A percentile compares a stretch with the other conserved stretches of the same genome.
These are phyloP conservation scores for Deakozyma indianensis DNA, from an alignment of 805 yeast species.

Conservation along the genomic window DNA sequence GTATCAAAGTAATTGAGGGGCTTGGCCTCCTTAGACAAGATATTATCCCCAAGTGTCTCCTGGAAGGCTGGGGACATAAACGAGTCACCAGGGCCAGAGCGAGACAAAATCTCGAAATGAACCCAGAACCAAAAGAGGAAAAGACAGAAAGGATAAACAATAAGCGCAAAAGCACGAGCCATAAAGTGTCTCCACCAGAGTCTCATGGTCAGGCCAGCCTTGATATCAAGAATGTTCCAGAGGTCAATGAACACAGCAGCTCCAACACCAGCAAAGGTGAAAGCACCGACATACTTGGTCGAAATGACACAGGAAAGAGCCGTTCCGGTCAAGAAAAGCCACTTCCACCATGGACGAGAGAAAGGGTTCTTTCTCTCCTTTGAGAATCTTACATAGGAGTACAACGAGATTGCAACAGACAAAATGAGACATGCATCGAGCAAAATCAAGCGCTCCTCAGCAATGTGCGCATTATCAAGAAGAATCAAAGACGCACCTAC, in stretches of 20 bases:
- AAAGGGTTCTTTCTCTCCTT: slow-evolving; percentile 57
- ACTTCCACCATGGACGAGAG: slow-evolving; percentile 62
- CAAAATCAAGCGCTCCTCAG: slow-evolving; percentile 80
- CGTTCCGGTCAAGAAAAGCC: slow-evolving; percentile 77
- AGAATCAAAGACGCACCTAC: slow-evolving; percentile 63
- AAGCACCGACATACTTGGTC: slow-evolving; percentile 90
- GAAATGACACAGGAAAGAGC: slow-evolving; percentile 84
- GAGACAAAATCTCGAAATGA: slow-evolving; percentile 68
- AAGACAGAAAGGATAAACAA: slow-evolving; percentile 66
- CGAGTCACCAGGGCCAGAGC: slow-evolving; percentile 90
- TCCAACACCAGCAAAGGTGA: slow-evolving; percentile 82
- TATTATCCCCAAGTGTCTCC: slow-evolving; percentile 77
- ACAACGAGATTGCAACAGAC: slow-evolving; percentile 70
- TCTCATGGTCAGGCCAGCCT: slow-evolving; percentile 40
- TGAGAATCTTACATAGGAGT: slow-evolving; percentile 65
- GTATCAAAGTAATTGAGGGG: slow-evolving; percentile 63
- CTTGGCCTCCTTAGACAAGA: slow-evolving; percentile 54
- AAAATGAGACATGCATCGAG: slow-evolving; percentile 82
- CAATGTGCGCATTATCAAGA: slow-evolving; percentile 80
- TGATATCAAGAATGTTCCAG: slow-evolving; percentile 73
- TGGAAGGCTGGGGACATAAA: slow-evolving; percentile 95
- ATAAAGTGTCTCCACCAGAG: slow-evolving; percentile 53
- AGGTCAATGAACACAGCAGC: slow-evolving; percentile 71
- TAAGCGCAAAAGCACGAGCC: slow-evolving; percentile 57
- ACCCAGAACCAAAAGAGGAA: slow-evolving; percentile 85